phyloP scores from a whole-genome alignment of 306 rosid species.

The Oemleria cerasiformis region DNA sequence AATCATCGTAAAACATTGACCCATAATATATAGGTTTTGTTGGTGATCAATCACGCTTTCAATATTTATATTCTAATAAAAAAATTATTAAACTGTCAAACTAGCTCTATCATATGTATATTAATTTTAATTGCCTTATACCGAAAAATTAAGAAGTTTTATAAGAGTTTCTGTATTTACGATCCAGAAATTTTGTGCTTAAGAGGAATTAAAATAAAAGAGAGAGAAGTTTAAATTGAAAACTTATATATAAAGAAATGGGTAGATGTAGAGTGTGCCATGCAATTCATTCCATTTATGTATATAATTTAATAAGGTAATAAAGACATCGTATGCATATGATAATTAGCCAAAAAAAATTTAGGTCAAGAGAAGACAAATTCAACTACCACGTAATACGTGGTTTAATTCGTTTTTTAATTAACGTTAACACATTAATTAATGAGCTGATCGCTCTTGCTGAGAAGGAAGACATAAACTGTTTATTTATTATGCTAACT shows the following conservation, averaged over 20 bases:
- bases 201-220: no score
- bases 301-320: slow-evolving; percentile 6
- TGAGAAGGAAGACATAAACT: no score
- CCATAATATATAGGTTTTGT: not conserved
- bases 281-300: not conserved
- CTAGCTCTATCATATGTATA: no score
- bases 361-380: slow-evolving; percentile 1
- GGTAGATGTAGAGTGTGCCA: slow-evolving; percentile 32
- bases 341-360: no score
- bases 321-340: slow-evolving; percentile 26
- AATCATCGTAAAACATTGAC: slow-evolving; percentile 31
- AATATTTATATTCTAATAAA: not conserved
- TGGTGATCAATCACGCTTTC: not conserved
- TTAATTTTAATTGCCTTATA: no score
- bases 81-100: not conserved
- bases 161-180: no score
- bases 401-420: not conserved
- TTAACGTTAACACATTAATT: not conserved
- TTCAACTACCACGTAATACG: not conserved
- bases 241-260: slow-evolving; percentile 5
- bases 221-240: not conserved
- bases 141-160: no score
- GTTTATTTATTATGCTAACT: not conserved
- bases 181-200: no score
- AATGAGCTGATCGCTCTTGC: no score